Percentiles rank a stretch among this genome's conserved stretches.
Evolutionary conservation across 2,329 filamentous ascomycete genomes (phyloP).

Genomic region (Sporothrix inflata): DNA sequence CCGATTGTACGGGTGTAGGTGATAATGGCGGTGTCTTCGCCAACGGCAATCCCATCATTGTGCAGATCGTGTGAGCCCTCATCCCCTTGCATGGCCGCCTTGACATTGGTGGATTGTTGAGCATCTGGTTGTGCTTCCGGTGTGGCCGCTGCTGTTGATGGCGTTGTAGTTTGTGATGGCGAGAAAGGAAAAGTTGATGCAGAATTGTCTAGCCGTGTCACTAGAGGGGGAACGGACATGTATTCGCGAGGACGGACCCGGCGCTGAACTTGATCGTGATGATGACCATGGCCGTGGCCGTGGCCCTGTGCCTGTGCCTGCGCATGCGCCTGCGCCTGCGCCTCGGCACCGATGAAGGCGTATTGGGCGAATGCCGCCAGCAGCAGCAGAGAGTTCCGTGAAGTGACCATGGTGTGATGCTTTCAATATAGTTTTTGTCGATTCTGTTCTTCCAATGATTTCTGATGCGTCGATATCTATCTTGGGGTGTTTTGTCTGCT

Average conservation of each 20-base stretch:
- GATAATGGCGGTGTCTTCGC: not conserved
- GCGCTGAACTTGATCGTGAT: not conserved
- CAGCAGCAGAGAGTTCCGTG: not conserved
- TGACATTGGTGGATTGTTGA: not conserved
- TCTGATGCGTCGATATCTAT: not conserved
- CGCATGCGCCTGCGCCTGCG: not conserved
- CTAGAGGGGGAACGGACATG: not conserved
- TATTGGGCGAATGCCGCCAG: not conserved
- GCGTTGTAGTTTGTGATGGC: not conserved
- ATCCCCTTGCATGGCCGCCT: not conserved
- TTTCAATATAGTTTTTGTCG: not conserved
- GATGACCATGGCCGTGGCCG: not conserved
- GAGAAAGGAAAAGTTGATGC: not conserved
- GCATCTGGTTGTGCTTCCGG: no score
- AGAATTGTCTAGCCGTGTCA: not conserved
- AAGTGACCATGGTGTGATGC: not conserved
- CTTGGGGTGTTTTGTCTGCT: not conserved
- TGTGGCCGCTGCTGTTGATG: no score
- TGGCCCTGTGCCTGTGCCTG: not conserved
- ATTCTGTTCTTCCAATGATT: not conserved
- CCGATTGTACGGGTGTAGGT: not conserved
- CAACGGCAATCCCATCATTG: not conserved
- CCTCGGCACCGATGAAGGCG: not conserved
- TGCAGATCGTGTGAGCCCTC: no score
- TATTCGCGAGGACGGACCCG: no score